Evolutionary conservation across 768 basidiomycete species (phyloP).

Genomic region (Suillus subluteus): DNA sequence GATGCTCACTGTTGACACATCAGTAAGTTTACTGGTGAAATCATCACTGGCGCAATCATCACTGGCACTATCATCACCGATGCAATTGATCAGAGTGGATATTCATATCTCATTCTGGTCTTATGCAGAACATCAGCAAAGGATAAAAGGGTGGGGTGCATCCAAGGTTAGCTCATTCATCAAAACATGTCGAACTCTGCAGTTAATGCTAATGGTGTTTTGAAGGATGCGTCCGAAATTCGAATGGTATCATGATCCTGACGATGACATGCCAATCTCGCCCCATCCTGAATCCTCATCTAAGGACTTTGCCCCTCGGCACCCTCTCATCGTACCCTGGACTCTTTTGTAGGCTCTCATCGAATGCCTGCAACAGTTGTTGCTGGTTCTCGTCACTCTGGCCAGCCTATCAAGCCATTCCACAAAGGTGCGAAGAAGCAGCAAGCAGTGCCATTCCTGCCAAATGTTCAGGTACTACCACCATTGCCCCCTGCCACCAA

Average conservation of each 20-base stretch:
- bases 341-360: background rate
- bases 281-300: conserved; percentile 1
- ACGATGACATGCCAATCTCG: background rate
- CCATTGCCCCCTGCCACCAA: conserved; percentile 7
- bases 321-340: conserved; percentile 1
- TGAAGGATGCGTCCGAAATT: conserved; percentile 1
- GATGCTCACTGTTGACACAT: background rate
- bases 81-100: background rate
- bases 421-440: background rate
- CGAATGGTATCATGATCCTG: background rate
- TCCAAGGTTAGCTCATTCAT: background rate
- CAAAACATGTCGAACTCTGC: background rate
- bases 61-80: background rate
- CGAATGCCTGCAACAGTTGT: background rate
- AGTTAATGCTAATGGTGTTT: conserved; percentile 2
- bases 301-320: background rate
- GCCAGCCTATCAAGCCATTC: background rate
- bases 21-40: conserved; percentile 3
- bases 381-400: conserved; percentile 2
- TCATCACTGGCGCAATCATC: background rate
- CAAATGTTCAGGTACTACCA: background rate
- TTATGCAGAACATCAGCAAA: background rate
- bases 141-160: background rate
- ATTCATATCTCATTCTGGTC: background rate
- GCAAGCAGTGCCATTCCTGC: conserved; percentile 1